A percentile compares a stretch with the other conserved stretches of the same genome.
phyloP scores from a whole-genome alignment of 257 asterid genomes.

The Asclepias syriaca region DNA sequence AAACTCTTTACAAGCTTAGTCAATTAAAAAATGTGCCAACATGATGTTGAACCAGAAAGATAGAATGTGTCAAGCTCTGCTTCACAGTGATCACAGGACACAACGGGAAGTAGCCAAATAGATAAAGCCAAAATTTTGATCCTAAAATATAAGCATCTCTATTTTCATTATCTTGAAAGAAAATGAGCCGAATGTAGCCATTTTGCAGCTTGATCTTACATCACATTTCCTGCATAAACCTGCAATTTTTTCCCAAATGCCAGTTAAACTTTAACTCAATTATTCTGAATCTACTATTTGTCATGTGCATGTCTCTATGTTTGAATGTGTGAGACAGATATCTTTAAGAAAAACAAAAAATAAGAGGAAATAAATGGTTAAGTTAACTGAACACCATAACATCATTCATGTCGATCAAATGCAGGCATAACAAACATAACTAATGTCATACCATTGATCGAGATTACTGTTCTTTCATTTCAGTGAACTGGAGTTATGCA shows the following conservation, averaged over 20 bases:
- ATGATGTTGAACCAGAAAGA: not conserved
- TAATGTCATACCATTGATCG: not conserved
- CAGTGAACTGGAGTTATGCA: not conserved
- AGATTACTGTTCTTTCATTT: not conserved
- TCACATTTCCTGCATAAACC: conserved; percentile 14
- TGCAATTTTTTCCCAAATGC: conserved; percentile 13
- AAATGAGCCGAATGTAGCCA: conserved; percentile 21
- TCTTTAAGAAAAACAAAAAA: not conserved
- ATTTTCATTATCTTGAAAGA: not conserved
- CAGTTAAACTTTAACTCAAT: not conserved
- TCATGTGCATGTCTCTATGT: not conserved
- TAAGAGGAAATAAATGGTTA: not conserved
- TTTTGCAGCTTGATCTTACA: conserved; percentile 8
- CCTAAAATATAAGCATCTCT: conserved; percentile 10
- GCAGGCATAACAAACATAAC: not conserved
- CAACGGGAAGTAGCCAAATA: conserved; percentile 3
- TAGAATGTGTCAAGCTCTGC: not conserved
- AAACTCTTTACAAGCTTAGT: not conserved
- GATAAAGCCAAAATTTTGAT: not conserved
- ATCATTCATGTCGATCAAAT: not conserved
- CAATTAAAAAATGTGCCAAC: not conserved
- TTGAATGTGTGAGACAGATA: not conserved
- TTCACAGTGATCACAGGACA: conserved; percentile 7
- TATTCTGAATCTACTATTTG: not conserved
- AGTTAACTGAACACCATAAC: not conserved